phyloP scores from a whole-genome alignment of 2,329 filamentous ascomycete genomes.

The Thelonectria rubi region DNA sequence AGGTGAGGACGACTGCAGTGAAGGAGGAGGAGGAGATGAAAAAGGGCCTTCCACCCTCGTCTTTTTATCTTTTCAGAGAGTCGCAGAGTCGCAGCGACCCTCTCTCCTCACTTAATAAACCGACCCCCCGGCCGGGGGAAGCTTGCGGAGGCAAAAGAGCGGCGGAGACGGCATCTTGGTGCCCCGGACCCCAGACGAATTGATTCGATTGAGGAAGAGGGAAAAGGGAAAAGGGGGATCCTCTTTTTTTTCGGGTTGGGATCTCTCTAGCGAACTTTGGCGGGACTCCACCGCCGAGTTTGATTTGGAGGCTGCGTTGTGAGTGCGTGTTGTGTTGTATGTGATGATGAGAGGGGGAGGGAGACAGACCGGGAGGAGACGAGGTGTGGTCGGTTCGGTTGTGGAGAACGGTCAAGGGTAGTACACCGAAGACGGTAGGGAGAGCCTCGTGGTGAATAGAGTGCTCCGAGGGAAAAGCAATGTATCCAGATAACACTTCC shows the following conservation, averaged over 20 bases:
- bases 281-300: slow-evolving; percentile 3
- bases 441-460: no score
- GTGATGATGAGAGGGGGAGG: not conserved
- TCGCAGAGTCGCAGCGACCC: no score
- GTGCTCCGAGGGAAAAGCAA: no score
- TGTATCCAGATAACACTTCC: no score
- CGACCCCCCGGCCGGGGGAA: not conserved
- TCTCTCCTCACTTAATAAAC: no score
- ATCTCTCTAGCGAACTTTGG: no score
- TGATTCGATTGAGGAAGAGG: slow-evolving; percentile 3
- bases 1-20: slow-evolving; percentile 10
- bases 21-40: slow-evolving; percentile 18
- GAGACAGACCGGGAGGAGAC: no score
- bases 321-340: not conserved
- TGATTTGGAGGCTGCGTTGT: not conserved
- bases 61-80: slow-evolving; percentile 31
- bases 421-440: no score
- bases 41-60: slow-evolving; percentile 10
- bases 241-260: slow-evolving; percentile 2
- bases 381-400: no score
- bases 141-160: slow-evolving; percentile 16
- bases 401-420: no score
- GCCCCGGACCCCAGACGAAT: slow-evolving; percentile 32
- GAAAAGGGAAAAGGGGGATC: slow-evolving; percentile 6
- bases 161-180: slow-evolving; percentile 19